Conservation (phyloP, 352 stramenopile species). For the Pythium scleroteichum region DNA sequence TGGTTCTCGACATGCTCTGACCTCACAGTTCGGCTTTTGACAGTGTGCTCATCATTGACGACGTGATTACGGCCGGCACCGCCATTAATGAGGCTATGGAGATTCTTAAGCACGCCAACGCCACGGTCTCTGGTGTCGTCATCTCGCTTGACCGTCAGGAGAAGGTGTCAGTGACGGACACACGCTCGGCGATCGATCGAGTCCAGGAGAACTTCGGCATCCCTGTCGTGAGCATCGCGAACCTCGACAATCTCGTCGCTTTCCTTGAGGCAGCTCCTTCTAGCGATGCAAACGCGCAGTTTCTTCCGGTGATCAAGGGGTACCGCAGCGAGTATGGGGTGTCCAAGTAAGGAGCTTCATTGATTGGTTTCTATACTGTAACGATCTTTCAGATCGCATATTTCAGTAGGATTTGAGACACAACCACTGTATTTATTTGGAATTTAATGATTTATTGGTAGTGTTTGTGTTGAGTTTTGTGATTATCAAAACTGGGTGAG, state of each 20-base stretch:
- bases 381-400: not conserved
- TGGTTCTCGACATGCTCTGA: too few species aligned
- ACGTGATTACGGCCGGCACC: slow-evolving; percentile 99
- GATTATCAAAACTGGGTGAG: slow-evolving; percentile 6
- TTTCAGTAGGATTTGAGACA: not conserved
- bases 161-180: slow-evolving; percentile 92
- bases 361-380: not conserved
- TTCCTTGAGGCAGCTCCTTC: slow-evolving; percentile 78
- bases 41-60: slow-evolving; percentile 98
- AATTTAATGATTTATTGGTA: not conserved
- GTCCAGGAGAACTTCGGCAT: slow-evolving; percentile 90
- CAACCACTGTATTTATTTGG: not conserved
- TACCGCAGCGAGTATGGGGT: slow-evolving; percentile 82
- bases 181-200: slow-evolving; percentile 93
- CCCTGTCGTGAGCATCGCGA: slow-evolving; percentile 94
- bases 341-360: slow-evolving; percentile 15
- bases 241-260: slow-evolving; percentile 90
- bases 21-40: not conserved
- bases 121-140: slow-evolving; percentile 93
- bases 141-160: slow-evolving; percentile 99
- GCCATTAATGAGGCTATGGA: slow-evolving; percentile 95
- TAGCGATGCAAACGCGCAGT: slow-evolving; percentile 58
- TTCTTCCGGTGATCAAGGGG: slow-evolving; percentile 65
- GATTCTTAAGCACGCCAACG: slow-evolving; percentile 90
- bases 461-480: not conserved